Evolutionary conservation across 2,329 filamentous ascomycete species (phyloP), one percentile per base, ranked within the genome.

Genomic region (Bipolaris sorokiniana): DNA sequence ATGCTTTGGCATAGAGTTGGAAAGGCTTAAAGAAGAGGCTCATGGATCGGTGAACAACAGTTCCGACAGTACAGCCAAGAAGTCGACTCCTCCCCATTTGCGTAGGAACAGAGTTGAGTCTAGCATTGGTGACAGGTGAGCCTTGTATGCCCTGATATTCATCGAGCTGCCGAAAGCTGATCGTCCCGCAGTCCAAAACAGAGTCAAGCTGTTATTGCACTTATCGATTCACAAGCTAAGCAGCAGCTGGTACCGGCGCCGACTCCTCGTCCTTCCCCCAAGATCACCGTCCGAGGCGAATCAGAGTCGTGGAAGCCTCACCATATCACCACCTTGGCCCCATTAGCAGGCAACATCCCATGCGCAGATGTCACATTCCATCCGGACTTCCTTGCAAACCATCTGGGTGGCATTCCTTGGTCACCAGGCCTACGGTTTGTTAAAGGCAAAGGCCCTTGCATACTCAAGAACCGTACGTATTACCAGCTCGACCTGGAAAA

Each of bases 401-500:
- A 62, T 13, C 61, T 81, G n/a, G 70, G 69, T 15, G 80, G 79
- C 18, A 62, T 61, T 0, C 51, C 70, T 6, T 80, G 77, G 76
- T 76, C 72, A 10, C 77, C 79, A 0, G 77, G 79, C 10, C 73
- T 80, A 28, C 75, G 73, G 62, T 79, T 72, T 59, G 65, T 77
- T 37, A 53, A 65, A 5, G 54, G 64, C 1, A 54, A 65, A 3
- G 52, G 63, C 6, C 44, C 62, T 5, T 67, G 66, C 49, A 54
- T 76, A 3, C 56, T 79, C 4, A 69, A 68, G 4, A 68, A 69
- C 34, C 73, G 73, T 23, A 72, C 73, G 2, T 82, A 79, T 70
- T 82, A 78, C 70, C 59, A 77, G 15, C 66, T 81, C 15, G 74
- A 80, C 28, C 53, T 60, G 0, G 47, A 58, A 0, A 58, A 66